Base-by-base conservation (phyloP, 768 basidiomycete species). In the Paxillus rubicundulus region DNA sequence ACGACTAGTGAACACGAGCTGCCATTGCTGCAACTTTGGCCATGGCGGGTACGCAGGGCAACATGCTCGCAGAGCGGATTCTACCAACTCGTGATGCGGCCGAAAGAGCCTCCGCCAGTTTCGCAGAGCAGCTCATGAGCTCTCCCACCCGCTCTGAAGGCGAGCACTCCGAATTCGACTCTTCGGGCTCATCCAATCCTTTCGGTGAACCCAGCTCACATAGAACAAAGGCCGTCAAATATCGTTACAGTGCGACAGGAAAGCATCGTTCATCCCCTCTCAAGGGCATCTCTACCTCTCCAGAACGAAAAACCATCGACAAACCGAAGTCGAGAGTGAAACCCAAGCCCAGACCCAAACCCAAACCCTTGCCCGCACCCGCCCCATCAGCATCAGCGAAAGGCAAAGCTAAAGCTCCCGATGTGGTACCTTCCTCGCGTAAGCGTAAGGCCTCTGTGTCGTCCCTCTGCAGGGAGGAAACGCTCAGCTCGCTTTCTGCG, bases 11-110 rank as follows among this genome's bases (percentile, higher is more conserved):
- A n/a, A 16, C 16, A 27, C 18, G 24, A 12, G 24, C 16, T 17
- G 24, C 30, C 24, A 24, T 6, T 24, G 24, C 5, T 38, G 39
- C 30, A 32, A 41, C 39, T 40, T 32, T 32, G 24, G 6, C 30
- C 9, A 65, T 66, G 64, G 24, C 58, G 16, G 56, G 50, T 17
- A 41, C 42, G 45, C 36, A 53, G 18, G 16, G 13, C 3, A 6
- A 24, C 17, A 24, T 18, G 9, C 38, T 60, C 33, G 56, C 52
- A 1, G 62, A 52, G 9, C 52, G 34, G 8, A 47, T 61, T 14
- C 33, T 63, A 9, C 68, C 72, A 7, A 48, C 58, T 28, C 73
- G 74, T 8, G 65, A 62, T 21, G 71, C 74, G 3, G 74, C 73
- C 0, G 47, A 61, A 44, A 63, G 57, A 18, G 75, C 75, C 41